A percentile compares a stretch with the other conserved stretches of the same genome.
Conservation (phyloP, 2,329 filamentous ascomycete genomes). For the Coniosporium tulheliwenetii region DNA sequence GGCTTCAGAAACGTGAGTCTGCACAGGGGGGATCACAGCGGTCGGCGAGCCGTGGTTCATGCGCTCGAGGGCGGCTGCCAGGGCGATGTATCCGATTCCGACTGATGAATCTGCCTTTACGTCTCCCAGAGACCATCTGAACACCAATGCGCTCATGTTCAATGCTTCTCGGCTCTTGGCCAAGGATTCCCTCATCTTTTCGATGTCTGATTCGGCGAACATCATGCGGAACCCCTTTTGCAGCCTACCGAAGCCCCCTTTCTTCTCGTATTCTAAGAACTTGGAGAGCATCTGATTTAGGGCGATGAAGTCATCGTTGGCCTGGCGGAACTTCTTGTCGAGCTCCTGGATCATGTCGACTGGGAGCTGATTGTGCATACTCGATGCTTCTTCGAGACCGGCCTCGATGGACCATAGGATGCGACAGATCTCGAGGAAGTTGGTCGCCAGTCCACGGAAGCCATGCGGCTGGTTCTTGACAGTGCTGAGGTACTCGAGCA, state of each 20-base stretch:
- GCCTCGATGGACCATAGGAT: conserved; percentile 54
- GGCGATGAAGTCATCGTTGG: conserved; percentile 45
- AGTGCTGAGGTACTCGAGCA: conserved; percentile 47
- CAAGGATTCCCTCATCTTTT: conserved; percentile 42
- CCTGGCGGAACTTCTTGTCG: conserved; percentile 45
- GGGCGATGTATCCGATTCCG: too few species aligned
- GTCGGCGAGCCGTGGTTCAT: too few species aligned
- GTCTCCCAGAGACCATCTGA: too few species aligned
- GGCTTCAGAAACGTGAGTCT: too few species aligned
- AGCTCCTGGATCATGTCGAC: conserved; percentile 47
- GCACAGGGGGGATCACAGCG: too few species aligned
- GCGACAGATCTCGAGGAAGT: conserved; percentile 52
- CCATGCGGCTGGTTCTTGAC: conserved; percentile 38
- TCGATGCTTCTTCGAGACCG: conserved; percentile 40
- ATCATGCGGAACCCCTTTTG: conserved; percentile 47
- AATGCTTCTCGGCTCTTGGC: conserved; percentile 44
- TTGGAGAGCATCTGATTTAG: conserved; percentile 48
- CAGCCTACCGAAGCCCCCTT: conserved; percentile 43
- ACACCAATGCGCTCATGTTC: too few species aligned
- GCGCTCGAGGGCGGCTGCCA: too few species aligned
- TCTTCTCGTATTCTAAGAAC: conserved; percentile 46
- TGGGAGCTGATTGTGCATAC: conserved; percentile 38
- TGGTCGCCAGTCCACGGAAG: conserved; percentile 44
- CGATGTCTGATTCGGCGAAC: conserved; percentile 45
- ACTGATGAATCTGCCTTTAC: too few species aligned